Percentiles rank a stretch among this genome's conserved stretches.
These are phyloP conservation scores for Obelidium mucronatum DNA, from an alignment of 192 early-diverging fungal species.

Conservation along the genomic window DNA sequence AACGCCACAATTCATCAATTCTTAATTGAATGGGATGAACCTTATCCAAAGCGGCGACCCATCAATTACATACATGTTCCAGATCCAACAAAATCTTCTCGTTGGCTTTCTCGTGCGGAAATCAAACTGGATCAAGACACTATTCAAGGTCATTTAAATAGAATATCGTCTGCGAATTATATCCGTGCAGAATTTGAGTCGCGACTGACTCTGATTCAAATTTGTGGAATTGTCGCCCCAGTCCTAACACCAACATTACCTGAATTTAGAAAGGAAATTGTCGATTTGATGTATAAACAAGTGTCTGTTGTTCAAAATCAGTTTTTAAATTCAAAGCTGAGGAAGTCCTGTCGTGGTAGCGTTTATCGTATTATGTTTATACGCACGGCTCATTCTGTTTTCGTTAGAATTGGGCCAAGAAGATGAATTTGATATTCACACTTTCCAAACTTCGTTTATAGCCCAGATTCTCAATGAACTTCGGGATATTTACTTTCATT, in stretches of 20 bases:
- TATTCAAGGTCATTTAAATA: background rate
- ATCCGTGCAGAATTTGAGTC: conserved; percentile 22
- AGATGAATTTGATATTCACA: background rate
- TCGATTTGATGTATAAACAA: conserved; percentile 19
- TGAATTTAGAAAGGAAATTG: background rate
- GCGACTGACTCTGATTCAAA: background rate
- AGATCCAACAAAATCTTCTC: background rate
- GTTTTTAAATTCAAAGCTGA: background rate
- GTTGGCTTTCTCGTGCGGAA: conserved; percentile 15
- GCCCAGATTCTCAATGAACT: conserved; percentile 8
- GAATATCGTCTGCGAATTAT: background rate
- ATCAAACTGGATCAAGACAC: background rate
- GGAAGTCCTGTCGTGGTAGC: background rate
- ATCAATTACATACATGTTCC: conserved; percentile 12
- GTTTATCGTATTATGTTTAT: background rate
- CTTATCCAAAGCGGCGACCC: conserved; percentile 1
- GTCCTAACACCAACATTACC: conserved; percentile 4
- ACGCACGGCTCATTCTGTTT: background rate
- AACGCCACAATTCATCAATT: background rate
- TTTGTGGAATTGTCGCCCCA: conserved; percentile 16
- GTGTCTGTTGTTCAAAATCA: background rate
- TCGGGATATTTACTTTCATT: conserved; percentile 14
- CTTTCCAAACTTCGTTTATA: background rate
- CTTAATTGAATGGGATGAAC: conserved; percentile 15
- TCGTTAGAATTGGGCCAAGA: background rate